Evolutionary conservation across 2,329 filamentous ascomycete species (phyloP).

Genomic region (Claviceps sp.): DNA sequence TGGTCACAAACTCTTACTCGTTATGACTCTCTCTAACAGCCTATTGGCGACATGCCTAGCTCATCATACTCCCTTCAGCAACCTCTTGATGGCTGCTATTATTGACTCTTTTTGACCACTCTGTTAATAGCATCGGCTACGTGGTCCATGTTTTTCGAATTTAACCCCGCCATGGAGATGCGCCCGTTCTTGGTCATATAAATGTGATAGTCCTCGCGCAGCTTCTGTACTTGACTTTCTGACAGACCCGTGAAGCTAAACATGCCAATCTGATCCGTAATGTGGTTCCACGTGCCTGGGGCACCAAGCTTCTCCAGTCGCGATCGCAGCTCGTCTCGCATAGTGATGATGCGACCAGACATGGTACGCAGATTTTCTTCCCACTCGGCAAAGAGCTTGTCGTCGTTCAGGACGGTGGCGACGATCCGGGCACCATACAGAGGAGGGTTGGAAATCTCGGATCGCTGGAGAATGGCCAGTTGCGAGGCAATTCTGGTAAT

Average conservation of each 20-base stretch:
- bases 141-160: constrained; percentile 84
- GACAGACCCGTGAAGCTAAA: constrained; percentile 83
- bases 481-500: constrained; percentile 65
- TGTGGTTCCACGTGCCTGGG: constrained; percentile 89
- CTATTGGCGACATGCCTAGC: neutral
- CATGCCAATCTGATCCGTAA: constrained; percentile 99
- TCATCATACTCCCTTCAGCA: neutral
- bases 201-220: constrained; percentile 59
- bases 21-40: too few species aligned
- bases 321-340: constrained; percentile 65
- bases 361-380: constrained; percentile 84
- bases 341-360: constrained; percentile 87
- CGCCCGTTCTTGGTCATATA: constrained; percentile 98
- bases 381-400: constrained; percentile 75
- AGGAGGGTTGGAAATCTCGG: constrained; percentile 94
- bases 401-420: constrained; percentile 70
- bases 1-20: too few species aligned
- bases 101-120: constrained; percentile 42
- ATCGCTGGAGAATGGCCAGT: constrained; percentile 85
- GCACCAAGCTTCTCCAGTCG: constrained; percentile 78
- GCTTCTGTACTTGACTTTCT: constrained; percentile 58
- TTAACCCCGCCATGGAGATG: constrained; percentile 97
- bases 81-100: constrained; percentile 7
- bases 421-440: constrained; percentile 89
- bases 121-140: constrained; percentile 81